Evolutionary conservation across 768 basidiomycete genomes (phyloP), one percentile per base, ranked within the genome.

Genomic region (Cyathus striatus): DNA sequence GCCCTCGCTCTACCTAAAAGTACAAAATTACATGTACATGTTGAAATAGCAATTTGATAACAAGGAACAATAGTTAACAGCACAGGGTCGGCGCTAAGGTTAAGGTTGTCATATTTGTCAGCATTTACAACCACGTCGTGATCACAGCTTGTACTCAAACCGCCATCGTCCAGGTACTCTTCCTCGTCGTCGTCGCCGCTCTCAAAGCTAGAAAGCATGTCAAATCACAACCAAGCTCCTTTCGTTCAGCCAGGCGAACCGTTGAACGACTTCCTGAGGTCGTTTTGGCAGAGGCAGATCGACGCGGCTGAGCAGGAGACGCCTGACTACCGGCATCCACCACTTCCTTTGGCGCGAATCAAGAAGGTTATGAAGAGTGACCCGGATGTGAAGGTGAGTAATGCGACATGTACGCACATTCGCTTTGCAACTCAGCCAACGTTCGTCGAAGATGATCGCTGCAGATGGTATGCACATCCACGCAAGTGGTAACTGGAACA

Each of bases 321-420:
- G 0, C 87, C 87, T 20, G 92, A 94, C 63, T 90, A 88, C 51
- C 71, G 86, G 41, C 90, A 93, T 56, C 90, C 89, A 1, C 83
- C 89, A 5, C 70, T 98, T 9, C 95, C 95, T 3, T 70, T 99
- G 23, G 96, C 96, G 14, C 72, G 96, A 59, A 96, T 98, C 56
- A 98, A 97, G 74, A 98, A 97, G 63, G 95, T 97, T 44, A 96
- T 97, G 90, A 97, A 98, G 74, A 94, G 87, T 61, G 92, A 93
- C 67, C 90, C 91, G 3, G 91, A 94, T 54, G 91, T 97, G 49
- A 93, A 93, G 79, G 92, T 95, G 59, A 57, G 80, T 58, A 35
- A 17, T 44, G 12, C 12, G 12, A 18, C 17, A 10, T 3, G 16
- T 21, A 32, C 43, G 41, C 39, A 30, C 48, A 41, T 42, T 21